These are phyloP conservation scores for Rhodotorula kratochvilovae DNA, from an alignment of 768 basidiomycete genomes.

Conservation along the genomic window DNA sequence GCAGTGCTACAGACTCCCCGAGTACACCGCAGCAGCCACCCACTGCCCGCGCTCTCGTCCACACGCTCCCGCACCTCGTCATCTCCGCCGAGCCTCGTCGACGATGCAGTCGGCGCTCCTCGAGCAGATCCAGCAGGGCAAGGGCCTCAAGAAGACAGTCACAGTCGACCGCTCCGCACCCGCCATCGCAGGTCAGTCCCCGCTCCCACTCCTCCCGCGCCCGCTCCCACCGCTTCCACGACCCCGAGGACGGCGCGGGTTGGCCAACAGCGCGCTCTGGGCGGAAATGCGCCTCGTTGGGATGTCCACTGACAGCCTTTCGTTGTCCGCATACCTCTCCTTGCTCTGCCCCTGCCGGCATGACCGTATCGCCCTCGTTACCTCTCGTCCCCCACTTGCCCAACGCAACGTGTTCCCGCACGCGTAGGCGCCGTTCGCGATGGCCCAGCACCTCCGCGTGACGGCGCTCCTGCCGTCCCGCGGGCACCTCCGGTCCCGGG, in stretches of 20 bases:
- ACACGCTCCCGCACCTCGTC: not conserved
- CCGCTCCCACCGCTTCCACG: no score
- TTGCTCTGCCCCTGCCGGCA: no score
- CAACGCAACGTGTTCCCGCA: not conserved
- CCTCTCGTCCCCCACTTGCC: no score
- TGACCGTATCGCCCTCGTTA: no score
- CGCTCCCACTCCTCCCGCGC: no score
- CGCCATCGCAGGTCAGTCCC: constrained; percentile 8
- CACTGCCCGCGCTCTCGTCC: not conserved
- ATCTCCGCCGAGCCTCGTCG: not conserved
- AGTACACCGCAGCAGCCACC: no score
- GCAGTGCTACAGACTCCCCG: no score
- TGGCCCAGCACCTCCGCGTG: not conserved
- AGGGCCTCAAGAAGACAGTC: constrained; percentile 35
- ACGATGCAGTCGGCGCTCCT: constrained; percentile 31
- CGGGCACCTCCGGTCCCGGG: constrained; percentile 4
- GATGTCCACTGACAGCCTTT: not conserved
- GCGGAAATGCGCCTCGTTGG: no score
- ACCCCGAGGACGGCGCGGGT: not conserved
- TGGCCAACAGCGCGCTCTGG: no score
- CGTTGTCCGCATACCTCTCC: not conserved
- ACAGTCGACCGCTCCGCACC: constrained; percentile 22
- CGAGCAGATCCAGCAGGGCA: constrained; percentile 34
- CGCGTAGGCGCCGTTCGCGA: constrained; percentile 11
- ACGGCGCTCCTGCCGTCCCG: not conserved